Base-by-base conservation (phyloP, 495 filamentous ascomycete genomes). In the Hypoxylon perforatum region DNA sequence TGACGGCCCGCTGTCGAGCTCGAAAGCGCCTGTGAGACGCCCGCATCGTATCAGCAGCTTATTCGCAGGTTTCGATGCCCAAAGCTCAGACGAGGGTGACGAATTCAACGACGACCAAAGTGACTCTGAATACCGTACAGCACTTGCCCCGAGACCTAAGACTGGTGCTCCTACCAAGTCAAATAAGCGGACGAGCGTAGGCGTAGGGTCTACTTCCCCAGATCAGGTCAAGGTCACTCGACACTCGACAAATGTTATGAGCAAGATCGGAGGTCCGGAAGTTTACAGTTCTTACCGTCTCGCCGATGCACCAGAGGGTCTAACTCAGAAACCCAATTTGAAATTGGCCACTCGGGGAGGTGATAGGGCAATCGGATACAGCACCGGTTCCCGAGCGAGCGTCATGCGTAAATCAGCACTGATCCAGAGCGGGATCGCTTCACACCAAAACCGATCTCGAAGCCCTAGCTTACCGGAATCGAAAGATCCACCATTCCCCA, bases 401-500 rank as follows among this genome's bases (percentile, higher is more conserved):
- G 75, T 77, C 8, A 84, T 86, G 80, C 78, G 84, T 35, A 82
- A 80, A 59, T 76, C 90, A 39, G 90, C 91, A 17, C 83, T 94
- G 80, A 91, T 94, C 54, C 87, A 92, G 52, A 95, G 80, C 67
- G 92, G 91, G 28, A 87, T 92, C 42, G 84, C 84, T 46, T 87
- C 87, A 5, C 92, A 96, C 66, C 82, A 88, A 58, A 79, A 77
- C 45, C 89, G 91, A 30, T 78, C 87, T 7, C 85, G 90, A 36
- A 97, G 90, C 72, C 91, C 92, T 1, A 96, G 92, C 64, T 79
- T 92, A 22, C 87, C 64, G 81, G 91, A 83, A 65, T 82, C 66
- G 74, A 80, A 61, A 49, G 84, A 86, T 60, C 92, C 92, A 19
- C 92, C 92, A 7, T 97, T 97, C 81, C 93, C 96, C 0, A 94